Evolutionary conservation across 208 protist species (phyloP), one percentile per base, ranked within the genome.

Genomic region (Trypanosoma vivax): DNA sequence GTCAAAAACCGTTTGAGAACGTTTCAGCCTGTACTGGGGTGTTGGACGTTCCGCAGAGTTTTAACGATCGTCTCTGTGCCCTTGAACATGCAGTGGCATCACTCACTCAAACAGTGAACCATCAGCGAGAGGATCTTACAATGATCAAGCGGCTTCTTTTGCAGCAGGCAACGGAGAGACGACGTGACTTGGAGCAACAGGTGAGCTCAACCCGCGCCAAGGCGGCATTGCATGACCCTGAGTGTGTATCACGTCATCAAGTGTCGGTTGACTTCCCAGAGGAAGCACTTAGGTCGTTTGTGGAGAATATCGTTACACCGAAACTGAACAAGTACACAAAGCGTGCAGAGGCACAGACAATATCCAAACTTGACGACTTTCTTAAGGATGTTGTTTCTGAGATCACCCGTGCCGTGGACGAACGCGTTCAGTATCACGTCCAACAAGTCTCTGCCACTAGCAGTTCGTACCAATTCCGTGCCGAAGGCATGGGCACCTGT

Each of bases 81-180:
- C 54, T 94, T 27, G 87, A 94, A 57, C 73, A 77, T 41, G 70
- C 76, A 5, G 77, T 94, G 9, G 77, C 82, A 2, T 79, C 78
- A 11, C 73, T 94, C 7, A 83, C 80, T 24, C 77, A 81, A 57
- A 73, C 73, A 2, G 63, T 94, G 53, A 73, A 83, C 39, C 73
- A 86, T 65, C 87, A 94, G 56, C 78, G 83, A 24, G 78, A 94
- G 28, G 87, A 94, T 65, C 43, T 94, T 30, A 76, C 76, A 16
- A 77, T 88, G 73, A 84, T 94, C 34, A 90, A 88, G 60, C 67
- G 74, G n/a, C 61, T 90, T 52, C 73, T 93, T 21, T 65, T 93
- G 10, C 86, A 90, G 53, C 81, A 93, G 62, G 73, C 76, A 21
- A 60, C 58, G 37, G 70, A 81, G 52, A 57, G 70, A 2, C 76